Evolutionary conservation across 345 rosid genomes (phyloP).

Genomic region (Chamaenerion angustifolium): DNA sequence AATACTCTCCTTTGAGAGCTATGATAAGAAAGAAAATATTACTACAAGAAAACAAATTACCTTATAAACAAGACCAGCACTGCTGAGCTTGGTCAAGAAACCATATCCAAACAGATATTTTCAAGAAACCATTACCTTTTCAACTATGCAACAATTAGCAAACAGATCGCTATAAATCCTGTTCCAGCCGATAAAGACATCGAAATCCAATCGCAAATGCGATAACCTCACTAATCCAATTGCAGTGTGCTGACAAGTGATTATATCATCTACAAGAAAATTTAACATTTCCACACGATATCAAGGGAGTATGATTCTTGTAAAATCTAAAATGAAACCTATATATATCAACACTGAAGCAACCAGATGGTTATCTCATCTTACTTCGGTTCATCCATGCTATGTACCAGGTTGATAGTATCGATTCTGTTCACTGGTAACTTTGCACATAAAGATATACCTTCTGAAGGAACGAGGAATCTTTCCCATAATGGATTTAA

Average conservation of each 20-base stretch:
- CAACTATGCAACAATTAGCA: no score
- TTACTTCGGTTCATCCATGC: no score
- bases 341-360: no score
- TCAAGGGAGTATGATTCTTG: not conserved
- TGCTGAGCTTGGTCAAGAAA: constrained; percentile 73
- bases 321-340: no score
- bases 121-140: no score
- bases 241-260: constrained; percentile 58
- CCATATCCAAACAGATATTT: constrained; percentile 96
- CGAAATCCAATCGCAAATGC: no score
- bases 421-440: not conserved
- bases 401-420: no score
- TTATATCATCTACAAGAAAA: constrained; percentile 37
- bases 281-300: constrained; percentile 3
- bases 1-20: no score
- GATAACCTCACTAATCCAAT: not conserved
- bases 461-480: constrained; percentile 62
- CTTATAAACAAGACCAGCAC: constrained; percentile 97
- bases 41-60: constrained; percentile 13
- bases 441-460: constrained; percentile 19
- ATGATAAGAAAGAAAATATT: no score
- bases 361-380: no score
- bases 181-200: no score
- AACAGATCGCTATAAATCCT: no score
- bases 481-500: constrained; percentile 71